phyloP scores from a whole-genome alignment of 768 basidiomycete species.

The Termitomyces sp. region DNA sequence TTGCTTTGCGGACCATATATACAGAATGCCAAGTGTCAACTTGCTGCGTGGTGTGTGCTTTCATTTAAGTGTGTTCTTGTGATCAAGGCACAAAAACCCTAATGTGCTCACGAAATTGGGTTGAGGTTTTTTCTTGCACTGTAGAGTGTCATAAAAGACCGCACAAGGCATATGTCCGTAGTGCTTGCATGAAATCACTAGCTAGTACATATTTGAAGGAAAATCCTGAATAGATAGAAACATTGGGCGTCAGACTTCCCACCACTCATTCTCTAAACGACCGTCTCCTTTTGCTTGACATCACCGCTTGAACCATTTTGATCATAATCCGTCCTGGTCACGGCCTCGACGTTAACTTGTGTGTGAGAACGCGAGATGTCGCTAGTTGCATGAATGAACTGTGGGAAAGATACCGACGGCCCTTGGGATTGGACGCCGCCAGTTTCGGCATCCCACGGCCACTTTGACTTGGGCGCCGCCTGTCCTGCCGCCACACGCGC shows the following conservation, averaged over 20 bases:
- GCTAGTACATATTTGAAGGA: no score
- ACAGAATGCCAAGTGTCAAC: no score
- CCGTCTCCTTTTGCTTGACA: not conserved
- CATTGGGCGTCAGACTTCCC: not conserved
- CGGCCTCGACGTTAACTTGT: not conserved
- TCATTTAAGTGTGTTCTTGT: no score
- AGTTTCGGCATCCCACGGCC: constrained; percentile 3
- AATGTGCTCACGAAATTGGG: no score
- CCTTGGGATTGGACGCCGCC: not conserved
- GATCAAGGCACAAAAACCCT: no score
- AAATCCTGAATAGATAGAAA: not conserved
- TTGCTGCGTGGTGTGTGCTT: no score
- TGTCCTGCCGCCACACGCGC: constrained; percentile 11
- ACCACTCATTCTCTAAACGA: not conserved
- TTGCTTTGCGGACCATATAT: no score
- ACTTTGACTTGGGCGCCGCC: constrained; percentile 4
- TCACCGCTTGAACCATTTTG: not conserved
- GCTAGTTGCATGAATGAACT: not conserved
- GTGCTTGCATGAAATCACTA: no score
- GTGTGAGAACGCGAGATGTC: not conserved
- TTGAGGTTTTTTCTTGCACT: no score
- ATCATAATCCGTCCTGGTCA: not conserved
- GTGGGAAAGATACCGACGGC: not conserved
- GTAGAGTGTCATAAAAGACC: no score
- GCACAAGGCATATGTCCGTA: no score